phyloP scores from a whole-genome alignment of 106 monocot species.

The Phalaenopsis equestris region DNA sequence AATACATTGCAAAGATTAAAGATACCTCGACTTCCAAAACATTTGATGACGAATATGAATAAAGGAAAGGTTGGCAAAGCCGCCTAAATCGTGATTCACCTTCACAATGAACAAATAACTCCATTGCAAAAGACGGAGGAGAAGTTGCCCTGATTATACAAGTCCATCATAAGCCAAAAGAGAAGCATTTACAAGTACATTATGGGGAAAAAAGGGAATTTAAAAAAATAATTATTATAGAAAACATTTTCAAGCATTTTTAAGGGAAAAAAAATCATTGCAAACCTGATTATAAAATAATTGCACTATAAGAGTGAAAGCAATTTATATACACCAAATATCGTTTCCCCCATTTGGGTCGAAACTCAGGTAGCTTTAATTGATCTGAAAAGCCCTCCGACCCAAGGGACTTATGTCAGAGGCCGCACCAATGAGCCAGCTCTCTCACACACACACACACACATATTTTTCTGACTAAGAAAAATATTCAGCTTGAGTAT shows the following conservation, averaged over 20 bases:
- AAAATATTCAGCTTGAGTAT: too few relatives aligned
- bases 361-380: too few relatives aligned
- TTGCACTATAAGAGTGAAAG: not conserved
- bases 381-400: too few relatives aligned
- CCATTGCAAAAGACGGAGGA: conserved; percentile 97
- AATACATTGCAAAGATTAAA: not conserved
- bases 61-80: conserved; percentile 92
- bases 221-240: not conserved
- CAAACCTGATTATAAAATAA: not conserved
- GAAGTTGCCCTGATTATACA: conserved; percentile 65
- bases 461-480: too few relatives aligned
- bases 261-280: not conserved
- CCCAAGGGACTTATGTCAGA: too few relatives aligned
- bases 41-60: conserved; percentile 96
- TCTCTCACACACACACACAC: too few relatives aligned
- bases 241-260: not conserved
- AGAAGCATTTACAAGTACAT: conserved; percentile 9
- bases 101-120: conserved; percentile 98
- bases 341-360: too few relatives aligned
- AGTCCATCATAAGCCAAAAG: conserved; percentile 8
- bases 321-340: not conserved
- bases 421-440: too few relatives aligned
- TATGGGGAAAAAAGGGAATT: not conserved
- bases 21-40: conserved; percentile 90
- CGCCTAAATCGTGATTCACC: conserved; percentile 98